Evolutionary conservation across 2,329 filamentous ascomycete species (phyloP).

Genomic region (Dryadomyces sulphureus): DNA sequence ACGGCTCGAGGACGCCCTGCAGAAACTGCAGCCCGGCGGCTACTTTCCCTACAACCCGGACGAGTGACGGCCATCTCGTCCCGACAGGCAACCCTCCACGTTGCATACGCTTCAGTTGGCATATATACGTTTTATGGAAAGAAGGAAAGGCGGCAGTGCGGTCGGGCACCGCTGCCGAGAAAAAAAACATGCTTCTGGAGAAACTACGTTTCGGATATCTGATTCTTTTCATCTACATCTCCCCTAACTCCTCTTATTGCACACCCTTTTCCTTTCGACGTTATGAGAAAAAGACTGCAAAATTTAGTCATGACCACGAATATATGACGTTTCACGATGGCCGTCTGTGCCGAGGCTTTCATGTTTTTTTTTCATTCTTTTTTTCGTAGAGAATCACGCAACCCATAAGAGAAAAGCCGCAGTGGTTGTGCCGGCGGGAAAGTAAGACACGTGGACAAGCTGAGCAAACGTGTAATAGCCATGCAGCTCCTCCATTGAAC

Average conservation of each 20-base stretch:
- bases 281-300: too few species aligned
- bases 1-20: conserved; percentile 18
- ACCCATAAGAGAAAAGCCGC: background rate
- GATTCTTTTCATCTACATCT: background rate
- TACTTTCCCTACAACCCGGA: background rate
- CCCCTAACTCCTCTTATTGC: background rate
- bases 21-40: background rate
- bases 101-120: background rate
- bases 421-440: background rate
- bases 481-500: background rate
- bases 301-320: too few species aligned
- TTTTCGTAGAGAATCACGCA: background rate
- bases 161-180: background rate
- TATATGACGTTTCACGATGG: too few species aligned
- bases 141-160: background rate
- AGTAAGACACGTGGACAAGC: background rate
- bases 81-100: background rate
- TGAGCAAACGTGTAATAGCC: background rate
- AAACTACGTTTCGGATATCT: background rate
- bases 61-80: too few species aligned
- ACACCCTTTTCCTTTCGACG: background rate
- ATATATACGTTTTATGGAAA: background rate
- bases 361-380: conserved; percentile 1
- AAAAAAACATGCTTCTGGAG: background rate
- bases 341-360: background rate